Evolutionary conservation across 257 asterid genomes (phyloP), one percentile per base, ranked within the genome.

Genomic region (Cynanchum wilfordii): DNA sequence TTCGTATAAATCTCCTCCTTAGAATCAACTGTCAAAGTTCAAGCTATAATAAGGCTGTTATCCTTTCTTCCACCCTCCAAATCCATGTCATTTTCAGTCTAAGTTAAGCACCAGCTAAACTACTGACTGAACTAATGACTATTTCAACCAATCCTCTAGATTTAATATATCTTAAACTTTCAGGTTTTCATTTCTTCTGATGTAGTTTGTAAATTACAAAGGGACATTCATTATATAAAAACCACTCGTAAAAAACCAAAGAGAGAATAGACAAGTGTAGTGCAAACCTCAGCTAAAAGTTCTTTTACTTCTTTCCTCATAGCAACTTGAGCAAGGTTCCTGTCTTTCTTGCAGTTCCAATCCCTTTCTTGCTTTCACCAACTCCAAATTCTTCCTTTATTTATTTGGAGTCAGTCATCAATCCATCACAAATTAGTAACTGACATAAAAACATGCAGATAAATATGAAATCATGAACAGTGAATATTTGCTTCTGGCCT

Each of bases 301-400:
- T 75, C 79, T 52, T 75, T 56, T 50, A 75, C 74, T 47, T 75
- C 79, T 63, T 75, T 75, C 38, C 68, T 70, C 64, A 68, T 42
- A 8, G 30, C 64, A 68, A 44, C 33, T 24, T 38, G 36, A 33
- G 56, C 33, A 30, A 17, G 66, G 10, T 10, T 69, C 65, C 30
- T 60, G 62, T n/a, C 65, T 49, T 36, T 69, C 71, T n/a, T 51
- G 57, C 30, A 50, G 25, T 27, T 60, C 36, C 11, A 45, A 36
- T 49, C 9, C 75, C 57, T 33, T 47, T 24, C 62, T 60, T 16
- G 42, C 64, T 66, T 11, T 12, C 5, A 11, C 54, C 3, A 71
- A 47, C 40, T 75, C 59, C n/a, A 50, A 51, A 24, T 47, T 59
- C 33, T 68, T 67, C 70, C 62, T 68, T 16, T 50, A 42, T 29